Conservation (phyloP, 352 stramenopile genomes). For the Phytophthora boehmeriae region DNA sequence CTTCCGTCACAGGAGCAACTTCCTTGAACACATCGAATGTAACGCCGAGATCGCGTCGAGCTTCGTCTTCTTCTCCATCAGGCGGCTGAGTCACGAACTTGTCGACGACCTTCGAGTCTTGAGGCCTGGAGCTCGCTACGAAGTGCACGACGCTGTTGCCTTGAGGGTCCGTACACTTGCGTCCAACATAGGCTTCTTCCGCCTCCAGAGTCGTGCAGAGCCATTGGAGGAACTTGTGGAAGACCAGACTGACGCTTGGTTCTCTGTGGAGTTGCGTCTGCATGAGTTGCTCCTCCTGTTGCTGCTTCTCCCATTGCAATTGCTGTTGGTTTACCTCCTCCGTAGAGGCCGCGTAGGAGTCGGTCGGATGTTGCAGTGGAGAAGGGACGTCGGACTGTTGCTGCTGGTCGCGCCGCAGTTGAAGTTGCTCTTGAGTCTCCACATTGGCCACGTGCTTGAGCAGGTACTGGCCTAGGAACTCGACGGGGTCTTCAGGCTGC, state of each 20-base stretch:
- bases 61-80: conserved; percentile 25
- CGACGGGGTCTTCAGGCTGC: conserved; percentile 88
- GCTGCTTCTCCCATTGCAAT: conserved; percentile 27
- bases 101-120: conserved; percentile 46
- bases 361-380: conserved; percentile 7
- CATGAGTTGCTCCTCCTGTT: conserved; percentile 42
- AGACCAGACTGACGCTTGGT: conserved; percentile 49
- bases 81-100: conserved; percentile 61
- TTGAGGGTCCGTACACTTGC: conserved; percentile 48
- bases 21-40: conserved; percentile 74
- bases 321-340: conserved; percentile 5
- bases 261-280: conserved; percentile 41
- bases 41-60: conserved; percentile 40
- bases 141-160: conserved; percentile 65
- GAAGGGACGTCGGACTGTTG: neutral
- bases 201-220: conserved; percentile 50
- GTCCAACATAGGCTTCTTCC: conserved; percentile 78
- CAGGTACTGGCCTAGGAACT: conserved; percentile 90
- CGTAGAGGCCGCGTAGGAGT: neutral
- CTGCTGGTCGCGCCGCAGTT: conserved; percentile 28
- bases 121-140: conserved; percentile 60
- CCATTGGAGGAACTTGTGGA: conserved; percentile 57
- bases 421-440: conserved; percentile 44
- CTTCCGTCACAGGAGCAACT: conserved; percentile 38
- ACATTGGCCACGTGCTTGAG: conserved; percentile 88